These are phyloP conservation scores for Amniculicola lignicola DNA, from an alignment of 495 filamentous ascomycete species.

Conservation along the genomic window DNA sequence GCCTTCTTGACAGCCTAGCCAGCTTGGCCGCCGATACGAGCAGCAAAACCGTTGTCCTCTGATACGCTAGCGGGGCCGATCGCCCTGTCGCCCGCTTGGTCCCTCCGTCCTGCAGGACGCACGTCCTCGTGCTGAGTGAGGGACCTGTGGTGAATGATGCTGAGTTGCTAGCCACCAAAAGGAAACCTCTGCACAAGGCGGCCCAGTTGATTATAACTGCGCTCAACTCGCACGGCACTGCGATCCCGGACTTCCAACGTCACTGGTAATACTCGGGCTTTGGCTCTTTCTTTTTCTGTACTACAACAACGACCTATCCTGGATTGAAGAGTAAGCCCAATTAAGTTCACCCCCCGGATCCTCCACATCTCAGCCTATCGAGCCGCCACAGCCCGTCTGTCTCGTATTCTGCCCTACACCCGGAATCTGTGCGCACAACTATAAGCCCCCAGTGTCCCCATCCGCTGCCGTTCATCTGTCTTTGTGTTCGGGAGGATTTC, in stretches of 20 bases:
- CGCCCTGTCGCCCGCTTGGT: not conserved
- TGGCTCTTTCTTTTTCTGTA: not conserved
- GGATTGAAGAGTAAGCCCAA: slow-evolving; percentile 26
- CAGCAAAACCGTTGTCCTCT: not conserved
- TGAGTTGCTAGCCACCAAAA: slow-evolving; percentile 1
- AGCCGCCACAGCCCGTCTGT: slow-evolving; percentile 13
- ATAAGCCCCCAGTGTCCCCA: slow-evolving; percentile 23
- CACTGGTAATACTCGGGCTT: not conserved
- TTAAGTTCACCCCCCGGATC: slow-evolving; percentile 28
- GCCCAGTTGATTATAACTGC: slow-evolving; percentile 6
- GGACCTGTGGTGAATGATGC: not conserved
- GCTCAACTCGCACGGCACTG: slow-evolving; percentile 6
- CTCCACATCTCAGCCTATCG: slow-evolving; percentile 22
- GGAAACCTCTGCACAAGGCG: not conserved
- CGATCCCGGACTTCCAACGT: not conserved
- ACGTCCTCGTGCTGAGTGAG: not conserved
- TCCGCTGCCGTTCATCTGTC: not conserved
- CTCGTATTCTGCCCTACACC: slow-evolving; percentile 10
- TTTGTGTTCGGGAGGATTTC: slow-evolving; percentile 16
- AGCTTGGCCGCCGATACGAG: slow-evolving; percentile 5
- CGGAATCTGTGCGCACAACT: slow-evolving; percentile 5
- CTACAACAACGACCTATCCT: slow-evolving; percentile 10
- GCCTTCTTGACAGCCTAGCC: slow-evolving; percentile 3
- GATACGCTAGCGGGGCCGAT: not conserved
- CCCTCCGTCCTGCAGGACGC: slow-evolving; percentile 1